phyloP scores from a whole-genome alignment of 805 yeast species.

The Lipomyces orientalis region DNA sequence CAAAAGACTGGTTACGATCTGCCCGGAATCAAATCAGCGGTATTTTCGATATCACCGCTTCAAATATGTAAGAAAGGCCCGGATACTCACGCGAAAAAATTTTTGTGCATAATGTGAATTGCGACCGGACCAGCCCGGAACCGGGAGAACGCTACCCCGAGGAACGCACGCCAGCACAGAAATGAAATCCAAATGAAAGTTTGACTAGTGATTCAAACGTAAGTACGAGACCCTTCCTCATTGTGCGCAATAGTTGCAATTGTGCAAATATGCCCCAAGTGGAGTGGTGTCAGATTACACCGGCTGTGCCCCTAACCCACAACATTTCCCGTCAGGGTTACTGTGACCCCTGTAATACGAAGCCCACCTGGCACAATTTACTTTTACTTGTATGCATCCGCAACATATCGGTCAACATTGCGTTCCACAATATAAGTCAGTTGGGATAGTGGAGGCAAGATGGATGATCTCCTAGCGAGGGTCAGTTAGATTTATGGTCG shows the following conservation, averaged over 20 bases:
- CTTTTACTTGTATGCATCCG: neutral
- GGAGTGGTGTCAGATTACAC: neutral
- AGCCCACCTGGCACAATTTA: no score
- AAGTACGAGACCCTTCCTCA: neutral
- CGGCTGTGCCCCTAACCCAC: neutral
- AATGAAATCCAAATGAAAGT: no score
- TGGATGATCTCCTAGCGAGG: slow-evolving; percentile 21
- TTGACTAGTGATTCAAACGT: no score
- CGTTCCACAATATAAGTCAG: neutral
- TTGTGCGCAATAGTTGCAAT: no score
- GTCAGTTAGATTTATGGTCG: neutral
- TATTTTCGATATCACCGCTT: neutral
- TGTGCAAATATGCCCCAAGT: neutral
- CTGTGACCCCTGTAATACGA: neutral
- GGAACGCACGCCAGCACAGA: neutral
- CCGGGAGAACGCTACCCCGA: neutral
- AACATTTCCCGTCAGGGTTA: neutral
- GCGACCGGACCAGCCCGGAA: neutral
- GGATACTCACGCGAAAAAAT: neutral
- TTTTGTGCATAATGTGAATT: neutral
- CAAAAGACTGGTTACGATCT: no score
- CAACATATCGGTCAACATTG: neutral
- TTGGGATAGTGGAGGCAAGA: neutral
- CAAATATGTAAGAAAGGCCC: neutral
- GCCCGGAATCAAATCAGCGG: no score